These are phyloP conservation scores for Suhomyces kunorum DNA, from an alignment of 1,139 yeast genomes.

Conservation along the genomic window DNA sequence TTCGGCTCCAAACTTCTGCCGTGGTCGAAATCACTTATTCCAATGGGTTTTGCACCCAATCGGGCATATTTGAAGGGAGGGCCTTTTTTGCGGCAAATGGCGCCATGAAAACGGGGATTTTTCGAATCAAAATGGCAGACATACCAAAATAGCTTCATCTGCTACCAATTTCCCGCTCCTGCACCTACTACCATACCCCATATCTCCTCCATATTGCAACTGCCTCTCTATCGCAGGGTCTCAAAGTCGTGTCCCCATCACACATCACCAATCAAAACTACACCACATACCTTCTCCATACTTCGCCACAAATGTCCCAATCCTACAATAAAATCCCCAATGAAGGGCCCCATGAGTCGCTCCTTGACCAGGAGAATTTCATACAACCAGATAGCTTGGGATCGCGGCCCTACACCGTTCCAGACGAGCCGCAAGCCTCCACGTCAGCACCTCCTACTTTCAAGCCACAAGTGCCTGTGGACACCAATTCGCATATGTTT, in stretches of 20 bases:
- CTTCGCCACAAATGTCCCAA: slow-evolving; percentile 8
- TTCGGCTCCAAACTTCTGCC: neutral
- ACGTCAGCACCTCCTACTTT: slow-evolving; percentile 20
- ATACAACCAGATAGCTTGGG: slow-evolving; percentile 23
- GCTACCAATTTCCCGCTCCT: no score
- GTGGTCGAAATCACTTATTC: neutral
- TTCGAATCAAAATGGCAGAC: no score
- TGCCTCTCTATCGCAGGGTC: no score
- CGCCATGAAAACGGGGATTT: no score
- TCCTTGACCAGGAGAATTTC: slow-evolving; percentile 17
- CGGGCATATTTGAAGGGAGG: neutral
- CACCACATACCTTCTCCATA: no score
- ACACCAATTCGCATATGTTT: slow-evolving; percentile 45
- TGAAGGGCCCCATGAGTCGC: slow-evolving; percentile 6
- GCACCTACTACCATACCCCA: no score
- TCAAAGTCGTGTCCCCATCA: neutral
- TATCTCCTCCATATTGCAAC: no score
- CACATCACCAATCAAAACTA: slow-evolving; percentile 1
- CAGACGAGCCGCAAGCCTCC: slow-evolving; percentile 6
- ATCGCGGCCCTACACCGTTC: slow-evolving; percentile 7
- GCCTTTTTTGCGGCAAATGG: neutral
- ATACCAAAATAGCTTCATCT: no score
- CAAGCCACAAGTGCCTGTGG: slow-evolving; percentile 23
- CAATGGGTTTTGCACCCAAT: neutral
- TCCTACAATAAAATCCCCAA: slow-evolving; percentile 7